Evolutionary conservation across 2,329 filamentous ascomycete genomes (phyloP).

Genomic region (Nigrograna mackinnonii): DNA sequence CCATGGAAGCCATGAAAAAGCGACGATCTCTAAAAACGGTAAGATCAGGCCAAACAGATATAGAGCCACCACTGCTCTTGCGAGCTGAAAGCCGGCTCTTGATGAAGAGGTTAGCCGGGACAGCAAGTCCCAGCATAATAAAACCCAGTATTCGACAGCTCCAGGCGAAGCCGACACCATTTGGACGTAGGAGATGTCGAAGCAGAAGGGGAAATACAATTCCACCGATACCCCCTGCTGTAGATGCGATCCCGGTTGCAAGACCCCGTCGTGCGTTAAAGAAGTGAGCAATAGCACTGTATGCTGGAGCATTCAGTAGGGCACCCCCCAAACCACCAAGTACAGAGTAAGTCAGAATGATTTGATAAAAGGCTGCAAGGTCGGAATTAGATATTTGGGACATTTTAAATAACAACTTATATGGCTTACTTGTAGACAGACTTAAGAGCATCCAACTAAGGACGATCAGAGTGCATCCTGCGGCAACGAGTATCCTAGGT

Average conservation of each 20-base stretch:
- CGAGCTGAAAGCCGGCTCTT: no score
- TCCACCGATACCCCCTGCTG: not conserved
- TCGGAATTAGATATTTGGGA: no score
- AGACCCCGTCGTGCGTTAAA: not conserved
- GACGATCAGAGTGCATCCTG: not conserved
- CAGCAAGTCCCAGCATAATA: not conserved
- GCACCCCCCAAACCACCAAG: not conserved
- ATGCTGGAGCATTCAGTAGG: not conserved
- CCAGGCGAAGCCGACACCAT: not conserved
- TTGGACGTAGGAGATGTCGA: no score
- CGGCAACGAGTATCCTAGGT: not conserved
- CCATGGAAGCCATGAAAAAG: not conserved
- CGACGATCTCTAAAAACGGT: not conserved
- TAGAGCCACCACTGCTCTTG: not conserved
- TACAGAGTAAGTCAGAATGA: not conserved
- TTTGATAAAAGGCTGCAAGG: not conserved
- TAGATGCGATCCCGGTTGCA: not conserved
- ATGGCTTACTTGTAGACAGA: not conserved
- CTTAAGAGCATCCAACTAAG: not conserved
- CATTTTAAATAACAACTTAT: not conserved
- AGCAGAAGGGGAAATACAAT: not conserved
- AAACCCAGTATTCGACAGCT: not conserved
- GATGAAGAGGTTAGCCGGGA: not conserved
- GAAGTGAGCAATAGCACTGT: not conserved
- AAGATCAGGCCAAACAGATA: not conserved